Evolutionary conservation across 495 filamentous ascomycete genomes (phyloP).

Genomic region (Penicillium riverlandense): DNA sequence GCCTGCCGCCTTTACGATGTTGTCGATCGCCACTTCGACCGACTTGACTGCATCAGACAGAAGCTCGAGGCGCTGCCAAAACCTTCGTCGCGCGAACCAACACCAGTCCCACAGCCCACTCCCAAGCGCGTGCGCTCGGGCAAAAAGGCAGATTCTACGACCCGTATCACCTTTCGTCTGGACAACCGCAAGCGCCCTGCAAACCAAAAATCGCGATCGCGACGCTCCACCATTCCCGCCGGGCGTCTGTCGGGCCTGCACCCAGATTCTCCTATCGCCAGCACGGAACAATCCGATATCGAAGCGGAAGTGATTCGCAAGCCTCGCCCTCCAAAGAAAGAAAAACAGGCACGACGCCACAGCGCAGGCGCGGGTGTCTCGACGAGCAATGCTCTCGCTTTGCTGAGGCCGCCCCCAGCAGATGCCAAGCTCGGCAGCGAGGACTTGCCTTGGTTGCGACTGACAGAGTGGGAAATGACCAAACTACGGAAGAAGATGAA

Average conservation of each 20-base stretch:
- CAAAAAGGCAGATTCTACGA: constrained; percentile 33
- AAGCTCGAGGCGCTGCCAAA: constrained; percentile 75
- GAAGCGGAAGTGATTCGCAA: constrained; percentile 20
- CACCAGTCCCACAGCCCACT: constrained; percentile 45
- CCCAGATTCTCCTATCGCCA: constrained; percentile 38
- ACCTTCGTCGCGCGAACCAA: constrained; percentile 62
- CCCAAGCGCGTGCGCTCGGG: constrained; percentile 42
- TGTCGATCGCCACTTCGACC: constrained; percentile 70
- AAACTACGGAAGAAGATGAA: constrained; percentile 94
- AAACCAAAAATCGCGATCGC: constrained; percentile 28
- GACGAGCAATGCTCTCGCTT: constrained; percentile 72
- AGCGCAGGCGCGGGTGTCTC: constrained; percentile 51
- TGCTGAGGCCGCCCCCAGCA: constrained; percentile 69
- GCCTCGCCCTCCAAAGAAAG: constrained; percentile 23
- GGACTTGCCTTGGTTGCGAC: constrained; percentile 80
- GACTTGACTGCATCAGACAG: constrained; percentile 65
- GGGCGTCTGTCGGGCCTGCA: constrained; percentile 29
- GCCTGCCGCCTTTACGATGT: constrained; percentile 72
- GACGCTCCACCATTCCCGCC: constrained; percentile 29
- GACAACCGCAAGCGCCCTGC: constrained; percentile 32
- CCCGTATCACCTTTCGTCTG: constrained; percentile 59
- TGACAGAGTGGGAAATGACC: constrained; percentile 89
- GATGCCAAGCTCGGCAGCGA: constrained; percentile 67
- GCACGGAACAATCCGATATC: constrained; percentile 40
- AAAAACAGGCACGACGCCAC: constrained; percentile 38